phyloP scores from a whole-genome alignment of 1,284 basidiomycete species.

The Xanthoconium separans region DNA sequence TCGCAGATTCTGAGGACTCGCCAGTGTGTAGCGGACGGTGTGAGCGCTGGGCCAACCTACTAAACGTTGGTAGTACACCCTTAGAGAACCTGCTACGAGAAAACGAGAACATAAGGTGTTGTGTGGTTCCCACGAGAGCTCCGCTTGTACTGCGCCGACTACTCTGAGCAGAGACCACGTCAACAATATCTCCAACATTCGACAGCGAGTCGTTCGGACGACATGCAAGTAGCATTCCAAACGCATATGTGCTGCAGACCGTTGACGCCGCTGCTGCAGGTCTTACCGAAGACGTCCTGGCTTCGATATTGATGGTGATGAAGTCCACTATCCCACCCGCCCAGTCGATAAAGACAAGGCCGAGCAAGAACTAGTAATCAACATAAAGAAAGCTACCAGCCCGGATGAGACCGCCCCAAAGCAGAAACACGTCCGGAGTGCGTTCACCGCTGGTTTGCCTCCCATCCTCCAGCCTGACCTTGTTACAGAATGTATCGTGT shows the following conservation, averaged over 20 bases:
- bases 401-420: conserved; percentile 92
- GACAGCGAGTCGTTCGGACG: conserved; percentile 8
- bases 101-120: conserved; percentile 17
- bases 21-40: conserved; percentile 18
- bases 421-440: conserved; percentile 96
- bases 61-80: conserved; percentile 3
- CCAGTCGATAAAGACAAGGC: conserved; percentile 97
- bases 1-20: conserved; percentile 7
- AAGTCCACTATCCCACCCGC: conserved; percentile 88
- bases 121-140: conserved; percentile 24
- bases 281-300: conserved; percentile 40
- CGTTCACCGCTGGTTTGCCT: conserved; percentile 35
- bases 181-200: neutral
- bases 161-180: too few relatives aligned
- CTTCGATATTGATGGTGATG: conserved; percentile 67
- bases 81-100: conserved; percentile 11
- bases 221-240: conserved; percentile 27
- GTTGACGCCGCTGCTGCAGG: conserved; percentile 25
- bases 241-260: conserved; percentile 8
- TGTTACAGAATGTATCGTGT: conserved; percentile 86
- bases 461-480: conserved; percentile 13
- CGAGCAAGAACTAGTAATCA: conserved; percentile 85
- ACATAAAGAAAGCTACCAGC: conserved; percentile 96
- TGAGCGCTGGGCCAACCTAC: conserved; percentile 6
- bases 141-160: conserved; percentile 7